Evolutionary conservation across 805 yeast species (phyloP), one percentile per base, ranked within the genome.

Genomic region (Ogataea polymorpha): DNA sequence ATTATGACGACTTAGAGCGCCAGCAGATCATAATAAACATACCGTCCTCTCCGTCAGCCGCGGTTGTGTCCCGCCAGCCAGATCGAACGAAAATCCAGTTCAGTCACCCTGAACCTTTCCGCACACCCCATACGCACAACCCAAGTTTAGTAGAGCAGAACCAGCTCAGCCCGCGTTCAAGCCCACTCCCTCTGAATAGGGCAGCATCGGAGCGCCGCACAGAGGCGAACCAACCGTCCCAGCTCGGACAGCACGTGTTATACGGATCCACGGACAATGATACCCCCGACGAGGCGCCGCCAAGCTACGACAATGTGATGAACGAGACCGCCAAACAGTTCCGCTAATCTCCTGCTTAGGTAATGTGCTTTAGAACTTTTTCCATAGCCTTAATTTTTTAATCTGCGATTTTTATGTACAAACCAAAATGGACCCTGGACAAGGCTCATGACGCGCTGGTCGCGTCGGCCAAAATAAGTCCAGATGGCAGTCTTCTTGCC

Each of bases 401-500:
- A 20, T 20, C 21, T 20, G 21, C 21, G 3, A 20, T 10, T 20
- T 18, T 18, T 15, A 7, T 35, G 41, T 30, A 8, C 59, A 56
- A 39, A 31, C 17, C 33, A 13, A 23, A 33, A 15, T 29, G 12
- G 32, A 15, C 42, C 14, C 16, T 39, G 28, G 37, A 39, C n/a
- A 26, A 27, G 13, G 18, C 37, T 6, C 42, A 45, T 2, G 50
- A 45, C 16, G 28, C 39, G 3, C 37, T 50, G 12, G 63, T 63
- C 10, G 75, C 85, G 8, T 61, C 76, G 5, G 71, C 77, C 13
- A 74, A 76, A 53, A 61, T 83, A 35, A 76, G 86, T 17, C 88
- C 89, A 10, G 68, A 82, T 59, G 84, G 84, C 0, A 40, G 51
- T 14, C 62, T 51, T 10, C 47, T 85, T 11, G 95, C 95, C 1